A percentile compares a stretch with the other conserved stretches of the same genome.
phyloP scores from a whole-genome alignment of 768 basidiomycete genomes.

The Rhodotorula toruloides region DNA sequence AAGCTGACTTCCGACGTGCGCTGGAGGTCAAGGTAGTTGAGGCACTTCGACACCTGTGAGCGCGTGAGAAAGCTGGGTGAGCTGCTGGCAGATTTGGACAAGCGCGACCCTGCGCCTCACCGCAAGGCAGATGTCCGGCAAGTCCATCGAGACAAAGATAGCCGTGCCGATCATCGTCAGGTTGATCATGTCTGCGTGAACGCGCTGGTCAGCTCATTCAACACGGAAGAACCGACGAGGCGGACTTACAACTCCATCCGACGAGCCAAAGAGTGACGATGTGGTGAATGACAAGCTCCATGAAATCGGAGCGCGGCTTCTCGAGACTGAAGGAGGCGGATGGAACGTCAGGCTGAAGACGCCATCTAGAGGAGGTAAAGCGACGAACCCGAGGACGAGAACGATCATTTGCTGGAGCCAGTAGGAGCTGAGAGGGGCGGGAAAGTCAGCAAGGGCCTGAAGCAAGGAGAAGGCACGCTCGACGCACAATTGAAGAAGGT shows the following conservation, averaged over 20 bases:
- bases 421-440: conserved; percentile 53
- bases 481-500: conserved; percentile 68
- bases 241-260: conserved; percentile 57
- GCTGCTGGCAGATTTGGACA: neutral
- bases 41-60: conserved; percentile 67
- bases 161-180: conserved; percentile 83
- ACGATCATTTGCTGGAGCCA: conserved; percentile 93
- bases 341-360: neutral
- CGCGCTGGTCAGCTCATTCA: neutral
- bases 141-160: conserved; percentile 93
- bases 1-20: conserved; percentile 55
- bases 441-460: neutral
- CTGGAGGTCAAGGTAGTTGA: conserved; percentile 77
- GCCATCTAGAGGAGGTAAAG: neutral
- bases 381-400: conserved; percentile 56
- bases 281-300: conserved; percentile 83
- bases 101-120: conserved; percentile 50
- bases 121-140: conserved; percentile 82
- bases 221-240: neutral
- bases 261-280: conserved; percentile 91
- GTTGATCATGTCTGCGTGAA: conserved; percentile 55
- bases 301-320: conserved; percentile 88
- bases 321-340: conserved; percentile 54
- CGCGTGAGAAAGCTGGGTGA: neutral
- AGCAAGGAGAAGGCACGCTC: no score